Evolutionary conservation across 225 moss, liverwort and hornwort species (phyloP).

Genomic region (Physcomitrium patens): DNA sequence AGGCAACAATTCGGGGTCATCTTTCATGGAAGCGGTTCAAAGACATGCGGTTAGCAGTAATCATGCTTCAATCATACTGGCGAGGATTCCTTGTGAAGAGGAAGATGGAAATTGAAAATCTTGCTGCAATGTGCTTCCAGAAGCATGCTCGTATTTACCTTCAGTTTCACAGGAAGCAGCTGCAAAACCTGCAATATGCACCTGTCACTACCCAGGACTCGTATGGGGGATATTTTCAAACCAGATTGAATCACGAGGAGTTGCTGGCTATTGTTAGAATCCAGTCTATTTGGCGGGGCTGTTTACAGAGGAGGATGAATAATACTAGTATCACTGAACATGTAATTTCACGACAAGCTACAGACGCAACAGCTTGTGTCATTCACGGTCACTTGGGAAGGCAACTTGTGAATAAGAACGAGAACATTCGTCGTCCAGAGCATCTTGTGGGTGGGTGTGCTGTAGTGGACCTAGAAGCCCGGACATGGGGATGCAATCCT

Average conservation of each 20-base stretch:
- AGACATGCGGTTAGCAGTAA: conserved; percentile 24
- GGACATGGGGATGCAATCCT: not conserved
- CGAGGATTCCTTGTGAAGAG: conserved; percentile 32
- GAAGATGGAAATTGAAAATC: conserved; percentile 19
- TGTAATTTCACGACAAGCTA: conserved; percentile 27
- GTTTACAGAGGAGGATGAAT: conserved; percentile 31
- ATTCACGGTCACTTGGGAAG: conserved; percentile 61
- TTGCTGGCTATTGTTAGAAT: conserved; percentile 35
- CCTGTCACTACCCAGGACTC: conserved; percentile 47
- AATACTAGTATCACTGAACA: conserved; percentile 14
- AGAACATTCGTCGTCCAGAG: conserved; percentile 26
- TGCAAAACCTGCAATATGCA: conserved; percentile 28
- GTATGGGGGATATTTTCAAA: conserved; percentile 40
- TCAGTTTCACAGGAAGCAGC: conserved; percentile 20
- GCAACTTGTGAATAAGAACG: conserved; percentile 27
- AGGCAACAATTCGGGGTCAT: conserved; percentile 38
- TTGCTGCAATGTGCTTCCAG: conserved; percentile 37
- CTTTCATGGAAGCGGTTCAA: conserved; percentile 28
- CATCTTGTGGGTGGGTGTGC: conserved; percentile 23
- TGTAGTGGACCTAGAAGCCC: conserved; percentile 7
- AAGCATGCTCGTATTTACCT: conserved; percentile 27
- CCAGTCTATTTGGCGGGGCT: conserved; percentile 38
- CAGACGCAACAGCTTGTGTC: conserved; percentile 33
- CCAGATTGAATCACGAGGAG: conserved; percentile 34
- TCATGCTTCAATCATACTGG: conserved; percentile 44